Conservation (phyloP, 257 asterid genomes). For the Rubia yunnanensis region DNA sequence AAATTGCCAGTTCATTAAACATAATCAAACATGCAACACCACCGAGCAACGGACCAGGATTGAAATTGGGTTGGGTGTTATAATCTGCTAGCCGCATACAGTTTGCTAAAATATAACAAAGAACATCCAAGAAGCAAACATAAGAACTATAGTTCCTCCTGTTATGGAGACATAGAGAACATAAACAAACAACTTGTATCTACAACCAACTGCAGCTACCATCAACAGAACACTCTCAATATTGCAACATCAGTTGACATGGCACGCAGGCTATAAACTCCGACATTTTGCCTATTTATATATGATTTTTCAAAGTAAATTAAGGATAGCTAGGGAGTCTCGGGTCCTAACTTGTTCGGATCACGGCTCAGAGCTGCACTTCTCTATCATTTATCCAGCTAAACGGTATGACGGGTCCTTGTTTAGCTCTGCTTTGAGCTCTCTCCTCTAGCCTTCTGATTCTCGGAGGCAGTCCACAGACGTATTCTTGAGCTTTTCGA, state of each 20-base stretch:
- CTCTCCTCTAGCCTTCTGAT: slow-evolving; percentile 63
- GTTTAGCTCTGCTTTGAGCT: slow-evolving; percentile 50
- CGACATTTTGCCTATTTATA: slow-evolving; percentile 12
- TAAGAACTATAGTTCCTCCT: slow-evolving; percentile 22
- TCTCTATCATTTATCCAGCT: slow-evolving; percentile 64
- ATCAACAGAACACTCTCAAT: slow-evolving; percentile 11
- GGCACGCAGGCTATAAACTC: slow-evolving; percentile 7
- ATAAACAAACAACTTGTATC: slow-evolving; percentile 27
- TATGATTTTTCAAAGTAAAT: not conserved
- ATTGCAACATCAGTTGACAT: slow-evolving; percentile 9
- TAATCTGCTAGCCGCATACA: slow-evolving; percentile 10
- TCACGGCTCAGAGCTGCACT: slow-evolving; percentile 44
- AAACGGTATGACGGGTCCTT: slow-evolving; percentile 40
- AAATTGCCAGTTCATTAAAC: not conserved
- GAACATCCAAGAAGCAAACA: slow-evolving; percentile 2
- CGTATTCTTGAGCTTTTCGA: slow-evolving; percentile 62
- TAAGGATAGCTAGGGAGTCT: slow-evolving; percentile 9
- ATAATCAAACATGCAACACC: not conserved
- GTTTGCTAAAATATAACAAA: slow-evolving; percentile 6
- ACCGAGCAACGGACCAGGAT: not conserved
- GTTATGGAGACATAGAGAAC: slow-evolving; percentile 17
- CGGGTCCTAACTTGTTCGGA: not conserved
- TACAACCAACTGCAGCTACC: slow-evolving; percentile 24
- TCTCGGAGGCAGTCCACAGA: slow-evolving; percentile 60
- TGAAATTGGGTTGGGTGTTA: slow-evolving; percentile 17